Evolutionary conservation across 805 yeast species (phyloP), one percentile per base, ranked within the genome.

Genomic region (Metschnikowia matae): DNA sequence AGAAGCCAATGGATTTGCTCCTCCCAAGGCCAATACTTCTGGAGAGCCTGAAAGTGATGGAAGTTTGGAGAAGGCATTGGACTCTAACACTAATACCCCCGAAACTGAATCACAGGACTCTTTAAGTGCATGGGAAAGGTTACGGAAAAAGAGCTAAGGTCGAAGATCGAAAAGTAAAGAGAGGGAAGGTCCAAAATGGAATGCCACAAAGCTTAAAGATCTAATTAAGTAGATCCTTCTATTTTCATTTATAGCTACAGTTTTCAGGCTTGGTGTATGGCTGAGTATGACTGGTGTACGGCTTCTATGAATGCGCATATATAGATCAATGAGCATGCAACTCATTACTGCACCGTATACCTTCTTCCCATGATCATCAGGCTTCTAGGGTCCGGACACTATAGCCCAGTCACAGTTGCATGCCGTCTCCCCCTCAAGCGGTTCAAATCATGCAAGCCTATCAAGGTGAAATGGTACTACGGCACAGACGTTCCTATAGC

Each of bases 401-500:
- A 11, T 15, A 17, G 14, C 17, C 31, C 15, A 31, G 41, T 39
- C 18, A 20, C 13, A 23, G 7, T 39, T 23, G 7, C 32, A 38
- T 11, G 13, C 29, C 15, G 13, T 20, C 15, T 7, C 5, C 20
- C 31, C 18, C 34, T 36, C 29, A 26, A 7, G 32, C 38, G 48
- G 6, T 31, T 17, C 13, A 46, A 36, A 23, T 45, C 56, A 1
- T 50, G 47, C 44, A 35, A 17, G n/a, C 54, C 54, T 5, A 32
- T 52, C 38, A 50, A 50, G 33, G 63, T 59, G 17, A 69, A 75
- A 54, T 90, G 97, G 97, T 89, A 81, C 63, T 85, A 89, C 59
- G 92, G 96, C 2, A 83, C 89, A 0, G 96, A 89, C 62, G 66
- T 82, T 6, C 96, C 97, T 1, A 64, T 72, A 11, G 67, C 80